phyloP scores from a whole-genome alignment of 768 basidiomycete genomes.

The Fomitopsis pulvina region DNA sequence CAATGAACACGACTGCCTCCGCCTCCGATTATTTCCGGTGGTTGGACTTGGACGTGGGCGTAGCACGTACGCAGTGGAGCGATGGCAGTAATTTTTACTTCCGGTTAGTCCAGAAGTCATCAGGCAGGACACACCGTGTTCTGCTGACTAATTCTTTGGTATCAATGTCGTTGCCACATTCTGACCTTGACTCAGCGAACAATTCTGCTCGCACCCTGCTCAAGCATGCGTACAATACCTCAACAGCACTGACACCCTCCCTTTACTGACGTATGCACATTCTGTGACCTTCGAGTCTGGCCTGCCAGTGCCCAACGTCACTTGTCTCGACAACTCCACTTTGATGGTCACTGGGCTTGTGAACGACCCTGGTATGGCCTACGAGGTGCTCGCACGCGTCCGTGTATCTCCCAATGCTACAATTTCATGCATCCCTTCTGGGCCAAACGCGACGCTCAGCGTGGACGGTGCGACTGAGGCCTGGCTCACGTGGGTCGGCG shows the following conservation, averaged over 20 bases:
- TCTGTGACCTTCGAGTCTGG: slow-evolving; percentile 39
- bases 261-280: slow-evolving; percentile 36
- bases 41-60: slow-evolving; percentile 61
- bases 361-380: slow-evolving; percentile 55
- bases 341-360: slow-evolving; percentile 48
- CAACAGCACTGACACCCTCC: slow-evolving; percentile 29
- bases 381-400: slow-evolving; percentile 55
- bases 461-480: slow-evolving; percentile 43
- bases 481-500: slow-evolving; percentile 72
- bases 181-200: slow-evolving; percentile 27
- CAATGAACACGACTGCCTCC: slow-evolving; percentile 27
- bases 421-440: slow-evolving; percentile 27
- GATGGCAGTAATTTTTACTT: slow-evolving; percentile 39
- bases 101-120: slow-evolving; percentile 34
- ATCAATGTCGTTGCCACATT: neutral
- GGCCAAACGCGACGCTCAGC: slow-evolving; percentile 35
- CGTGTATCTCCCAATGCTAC: slow-evolving; percentile 24
- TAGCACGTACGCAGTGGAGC: slow-evolving; percentile 55
- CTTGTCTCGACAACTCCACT: slow-evolving; percentile 51
- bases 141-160: neutral
- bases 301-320: slow-evolving; percentile 50
- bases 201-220: slow-evolving; percentile 64
- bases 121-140: neutral
- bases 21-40: slow-evolving; percentile 49
- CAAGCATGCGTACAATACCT: slow-evolving; percentile 58